These are phyloP conservation scores for Huntiella decipiens DNA, from an alignment of 2,329 filamentous ascomycete genomes.

Conservation along the genomic window DNA sequence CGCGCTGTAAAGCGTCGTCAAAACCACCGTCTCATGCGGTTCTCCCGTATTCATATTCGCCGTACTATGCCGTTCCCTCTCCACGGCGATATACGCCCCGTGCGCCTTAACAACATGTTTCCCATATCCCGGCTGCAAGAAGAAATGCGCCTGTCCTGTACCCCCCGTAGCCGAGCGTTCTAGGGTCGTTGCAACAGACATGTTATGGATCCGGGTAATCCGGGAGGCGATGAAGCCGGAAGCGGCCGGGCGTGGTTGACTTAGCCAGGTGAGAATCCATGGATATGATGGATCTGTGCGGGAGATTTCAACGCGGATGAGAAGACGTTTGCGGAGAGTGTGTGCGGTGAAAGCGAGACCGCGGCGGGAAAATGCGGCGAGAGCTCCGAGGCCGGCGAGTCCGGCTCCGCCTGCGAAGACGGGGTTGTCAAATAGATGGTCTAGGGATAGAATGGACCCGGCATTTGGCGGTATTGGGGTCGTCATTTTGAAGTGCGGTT, in stretches of 20 bases:
- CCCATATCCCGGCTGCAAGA: conserved; percentile 79
- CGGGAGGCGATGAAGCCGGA: conserved; percentile 39
- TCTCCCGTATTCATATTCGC: conserved; percentile 66
- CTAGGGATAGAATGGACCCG: conserved; percentile 13
- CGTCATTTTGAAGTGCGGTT: background rate
- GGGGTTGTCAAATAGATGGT: conserved; percentile 38
- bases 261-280: conserved; percentile 91
- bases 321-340: conserved; percentile 62
- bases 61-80: conserved; percentile 68
- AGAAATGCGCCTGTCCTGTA: conserved; percentile 53
- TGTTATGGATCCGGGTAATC: conserved; percentile 40
- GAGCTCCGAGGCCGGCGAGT: conserved; percentile 72
- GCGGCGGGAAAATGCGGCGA: conserved; percentile 60
- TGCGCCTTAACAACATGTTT: conserved; percentile 73
- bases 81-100: conserved; percentile 72
- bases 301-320: conserved; percentile 91
- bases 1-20: conserved; percentile 81
- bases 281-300: conserved; percentile 83
- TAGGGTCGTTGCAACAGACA: conserved; percentile 35
- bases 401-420: conserved; percentile 62
- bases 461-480: conserved; percentile 1
- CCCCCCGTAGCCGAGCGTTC: conserved; percentile 36
- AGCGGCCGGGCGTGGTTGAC: conserved; percentile 48
- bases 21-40: conserved; percentile 82
- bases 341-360: conserved; percentile 53